Conservation (phyloP, 768 basidiomycete genomes). For the Mycena alexandri region DNA sequence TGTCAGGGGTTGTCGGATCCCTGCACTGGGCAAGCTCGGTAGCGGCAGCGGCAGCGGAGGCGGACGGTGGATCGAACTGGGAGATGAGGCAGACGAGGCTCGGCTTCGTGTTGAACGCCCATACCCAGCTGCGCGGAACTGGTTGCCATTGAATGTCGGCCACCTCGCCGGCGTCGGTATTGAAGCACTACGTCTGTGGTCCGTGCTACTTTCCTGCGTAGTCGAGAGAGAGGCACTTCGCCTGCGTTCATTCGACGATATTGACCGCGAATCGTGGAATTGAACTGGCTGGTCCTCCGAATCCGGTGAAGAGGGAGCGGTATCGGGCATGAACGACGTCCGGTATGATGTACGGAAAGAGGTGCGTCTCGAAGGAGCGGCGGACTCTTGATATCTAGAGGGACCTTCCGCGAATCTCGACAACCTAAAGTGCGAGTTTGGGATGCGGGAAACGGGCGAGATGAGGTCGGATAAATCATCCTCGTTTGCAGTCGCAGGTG, state of each 20-base stretch:
- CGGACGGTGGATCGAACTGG: slow-evolving; percentile 20
- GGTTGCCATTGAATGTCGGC: slow-evolving; percentile 36
- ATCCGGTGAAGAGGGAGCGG: slow-evolving; percentile 26
- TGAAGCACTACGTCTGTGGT: slow-evolving; percentile 30
- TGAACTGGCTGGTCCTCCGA: slow-evolving; percentile 22
- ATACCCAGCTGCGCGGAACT: slow-evolving; percentile 34
- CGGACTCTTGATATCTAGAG: slow-evolving; percentile 19
- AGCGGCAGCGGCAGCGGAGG: slow-evolving; percentile 33
- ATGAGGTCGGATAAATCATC: slow-evolving; percentile 35
- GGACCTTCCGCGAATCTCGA: slow-evolving; percentile 31
- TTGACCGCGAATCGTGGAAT: slow-evolving; percentile 28
- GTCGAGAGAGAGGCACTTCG: slow-evolving; percentile 31
- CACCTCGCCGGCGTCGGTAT: slow-evolving; percentile 25
- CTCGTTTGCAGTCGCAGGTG: slow-evolving; percentile 15
- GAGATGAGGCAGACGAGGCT: slow-evolving; percentile 19
- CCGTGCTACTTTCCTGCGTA: slow-evolving; percentile 29
- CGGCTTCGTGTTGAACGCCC: slow-evolving; percentile 17
- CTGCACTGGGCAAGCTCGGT: slow-evolving; percentile 15
- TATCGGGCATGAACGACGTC: slow-evolving; percentile 29
- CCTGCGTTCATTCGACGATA: slow-evolving; percentile 30
- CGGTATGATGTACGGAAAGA: slow-evolving; percentile 30
- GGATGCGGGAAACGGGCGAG: slow-evolving; percentile 34
- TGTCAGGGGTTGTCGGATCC: slow-evolving; percentile 15
- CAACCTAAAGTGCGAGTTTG: slow-evolving; percentile 21
- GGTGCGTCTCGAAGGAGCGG: slow-evolving; percentile 21